Evolutionary conservation across 352 stramenopile species (phyloP).

Genomic region (Phytophthora sp.): DNA sequence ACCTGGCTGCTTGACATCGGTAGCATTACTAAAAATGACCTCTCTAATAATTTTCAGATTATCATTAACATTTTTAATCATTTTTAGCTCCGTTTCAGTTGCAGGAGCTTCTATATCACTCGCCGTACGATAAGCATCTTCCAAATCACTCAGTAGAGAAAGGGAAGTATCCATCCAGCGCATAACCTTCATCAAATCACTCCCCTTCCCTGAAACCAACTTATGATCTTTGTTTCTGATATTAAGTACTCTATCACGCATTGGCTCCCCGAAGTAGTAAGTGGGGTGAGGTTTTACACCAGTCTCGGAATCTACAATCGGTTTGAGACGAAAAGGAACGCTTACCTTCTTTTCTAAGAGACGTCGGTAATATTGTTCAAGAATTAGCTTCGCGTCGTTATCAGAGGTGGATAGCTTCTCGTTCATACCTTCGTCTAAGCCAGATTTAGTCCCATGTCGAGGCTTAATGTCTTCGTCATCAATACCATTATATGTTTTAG

Average conservation of each 20-base stretch:
- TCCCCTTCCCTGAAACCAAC: constrained; percentile 15
- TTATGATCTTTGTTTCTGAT: constrained; percentile 17
- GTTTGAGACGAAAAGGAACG: constrained; percentile 7
- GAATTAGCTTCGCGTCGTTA: constrained; percentile 16
- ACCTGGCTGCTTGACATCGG: neutral
- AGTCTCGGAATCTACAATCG: constrained; percentile 13
- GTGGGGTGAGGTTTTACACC: constrained; percentile 12
- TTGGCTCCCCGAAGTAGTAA: constrained; percentile 17
- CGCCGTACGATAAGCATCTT: constrained; percentile 6
- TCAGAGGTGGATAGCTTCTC: constrained; percentile 13
- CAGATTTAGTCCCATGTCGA: constrained; percentile 17
- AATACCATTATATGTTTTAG: constrained; percentile 7
- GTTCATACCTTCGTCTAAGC: constrained; percentile 20
- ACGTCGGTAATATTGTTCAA: constrained; percentile 20
- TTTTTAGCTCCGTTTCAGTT: constrained; percentile 10
- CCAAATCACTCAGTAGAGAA: neutral
- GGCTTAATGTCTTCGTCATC: constrained; percentile 15
- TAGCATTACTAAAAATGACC: neutral
- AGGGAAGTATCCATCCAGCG: constrained; percentile 21
- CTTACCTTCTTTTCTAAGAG: constrained; percentile 18
- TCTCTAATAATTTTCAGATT: constrained; percentile 12
- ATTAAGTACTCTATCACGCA: constrained; percentile 1
- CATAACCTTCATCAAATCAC: constrained; percentile 6
- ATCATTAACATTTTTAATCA: constrained; percentile 13
- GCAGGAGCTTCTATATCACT: constrained; percentile 8